Conservation (phyloP, 2,329 filamentous ascomycete species). For the Penicillium sp. region DNA sequence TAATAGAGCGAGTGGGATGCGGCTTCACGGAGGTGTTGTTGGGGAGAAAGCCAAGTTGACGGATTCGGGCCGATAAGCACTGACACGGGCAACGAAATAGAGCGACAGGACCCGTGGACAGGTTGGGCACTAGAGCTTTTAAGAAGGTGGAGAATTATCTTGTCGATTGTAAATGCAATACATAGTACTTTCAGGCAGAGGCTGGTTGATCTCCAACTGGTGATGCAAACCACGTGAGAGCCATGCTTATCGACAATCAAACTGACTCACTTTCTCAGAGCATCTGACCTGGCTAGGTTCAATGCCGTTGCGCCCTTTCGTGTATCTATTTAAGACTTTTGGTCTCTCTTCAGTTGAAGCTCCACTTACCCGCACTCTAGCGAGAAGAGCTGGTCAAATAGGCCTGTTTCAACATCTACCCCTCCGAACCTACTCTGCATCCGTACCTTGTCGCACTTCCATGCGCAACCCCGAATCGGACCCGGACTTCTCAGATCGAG, state of each 20-base stretch:
- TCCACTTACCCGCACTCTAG: conserved; percentile 15
- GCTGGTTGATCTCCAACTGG: conserved; percentile 10
- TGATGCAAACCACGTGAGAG: conserved; percentile 26
- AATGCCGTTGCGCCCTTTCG: conserved; percentile 20
- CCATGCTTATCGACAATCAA: conserved; percentile 19
- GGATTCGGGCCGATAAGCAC: conserved; percentile 13
- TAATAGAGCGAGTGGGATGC: conserved; percentile 5
- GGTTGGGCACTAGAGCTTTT: not conserved
- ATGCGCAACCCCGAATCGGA: conserved; percentile 26
- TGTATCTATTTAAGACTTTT: conserved; percentile 16
- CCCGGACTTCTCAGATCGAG: conserved; percentile 20
- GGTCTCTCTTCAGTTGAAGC: conserved; percentile 9
- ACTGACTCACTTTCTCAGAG: conserved; percentile 10
- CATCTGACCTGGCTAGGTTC: conserved; percentile 9
- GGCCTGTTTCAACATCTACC: conserved; percentile 9
- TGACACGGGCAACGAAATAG: not conserved
- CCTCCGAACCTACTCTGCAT: conserved; percentile 5
- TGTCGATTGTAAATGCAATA: not conserved
- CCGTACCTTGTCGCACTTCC: conserved; percentile 14
- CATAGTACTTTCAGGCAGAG: not conserved
- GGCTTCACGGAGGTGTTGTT: conserved; percentile 14
- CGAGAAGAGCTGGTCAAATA: conserved; percentile 8
- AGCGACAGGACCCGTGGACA: not conserved
- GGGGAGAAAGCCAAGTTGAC: conserved; percentile 15
- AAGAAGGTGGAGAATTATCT: not conserved